Conservation (phyloP, 208 protist species). For the Histomonas meleagridis region DNA sequence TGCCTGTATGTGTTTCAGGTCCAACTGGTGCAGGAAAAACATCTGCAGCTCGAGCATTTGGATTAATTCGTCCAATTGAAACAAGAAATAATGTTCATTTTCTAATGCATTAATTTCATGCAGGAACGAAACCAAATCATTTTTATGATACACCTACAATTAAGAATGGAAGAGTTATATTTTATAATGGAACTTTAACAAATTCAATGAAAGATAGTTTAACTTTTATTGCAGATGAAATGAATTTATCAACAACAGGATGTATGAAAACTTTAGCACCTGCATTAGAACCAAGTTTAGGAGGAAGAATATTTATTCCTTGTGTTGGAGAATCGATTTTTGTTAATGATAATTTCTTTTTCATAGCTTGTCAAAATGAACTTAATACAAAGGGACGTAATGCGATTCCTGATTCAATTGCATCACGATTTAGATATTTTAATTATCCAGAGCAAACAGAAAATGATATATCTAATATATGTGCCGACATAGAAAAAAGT, state of each 20-base stretch:
- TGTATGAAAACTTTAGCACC: neutral
- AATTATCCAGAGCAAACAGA: neutral
- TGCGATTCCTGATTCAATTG: neutral
- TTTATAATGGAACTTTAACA: neutral
- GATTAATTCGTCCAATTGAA: no score
- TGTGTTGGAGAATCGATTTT: neutral
- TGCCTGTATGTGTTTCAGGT: neutral
- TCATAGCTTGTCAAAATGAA: constrained; percentile 25
- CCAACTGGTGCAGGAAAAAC: constrained; percentile 24
- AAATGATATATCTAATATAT: no score
- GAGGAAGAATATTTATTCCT: neutral
- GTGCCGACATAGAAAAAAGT: no score
- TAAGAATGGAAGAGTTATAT: neutral
- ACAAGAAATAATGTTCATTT: no score
- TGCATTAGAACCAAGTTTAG: neutral
- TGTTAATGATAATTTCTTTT: neutral
- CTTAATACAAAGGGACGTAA: neutral
- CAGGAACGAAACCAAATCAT: neutral
- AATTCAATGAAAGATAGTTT: neutral
- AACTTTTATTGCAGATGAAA: constrained; percentile 33
- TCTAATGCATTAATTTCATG: neutral
- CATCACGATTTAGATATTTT: neutral
- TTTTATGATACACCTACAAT: neutral
- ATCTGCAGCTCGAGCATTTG: neutral
- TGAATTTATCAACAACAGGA: neutral